Conservation (phyloP, 1,139 yeast species). For the Taphrina communis region DNA sequence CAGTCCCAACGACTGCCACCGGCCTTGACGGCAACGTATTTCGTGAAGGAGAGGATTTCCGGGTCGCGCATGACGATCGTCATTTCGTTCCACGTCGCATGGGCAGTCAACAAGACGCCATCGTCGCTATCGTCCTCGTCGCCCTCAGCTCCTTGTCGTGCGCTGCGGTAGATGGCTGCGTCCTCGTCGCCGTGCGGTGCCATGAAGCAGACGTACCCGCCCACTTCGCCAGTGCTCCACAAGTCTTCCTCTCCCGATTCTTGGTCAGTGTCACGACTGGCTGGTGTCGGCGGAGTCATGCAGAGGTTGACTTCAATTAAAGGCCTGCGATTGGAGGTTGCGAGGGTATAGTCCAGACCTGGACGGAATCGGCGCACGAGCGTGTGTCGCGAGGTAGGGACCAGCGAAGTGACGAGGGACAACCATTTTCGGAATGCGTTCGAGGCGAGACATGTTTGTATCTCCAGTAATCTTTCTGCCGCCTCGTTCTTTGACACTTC, state of each 20-base stretch:
- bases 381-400: slow-evolving; percentile 69
- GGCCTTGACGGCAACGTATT: slow-evolving; percentile 87
- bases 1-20: slow-evolving; percentile 94
- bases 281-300: slow-evolving; percentile 45
- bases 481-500: background rate
- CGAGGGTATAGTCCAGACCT: slow-evolving; percentile 90
- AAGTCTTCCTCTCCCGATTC: no score
- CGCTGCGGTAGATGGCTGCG: slow-evolving; percentile 42
- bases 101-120: slow-evolving; percentile 77
- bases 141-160: background rate
- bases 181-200: slow-evolving; percentile 51
- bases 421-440: slow-evolving; percentile 74
- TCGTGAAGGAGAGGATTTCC: slow-evolving; percentile 83
- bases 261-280: background rate
- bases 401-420: slow-evolving; percentile 65
- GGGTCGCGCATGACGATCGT: slow-evolving; percentile 82
- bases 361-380: slow-evolving; percentile 88
- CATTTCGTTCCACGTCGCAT: slow-evolving; percentile 83
- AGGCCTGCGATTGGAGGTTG: slow-evolving; percentile 65
- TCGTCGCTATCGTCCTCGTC: slow-evolving; percentile 66
- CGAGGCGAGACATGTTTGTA: slow-evolving; percentile 52
- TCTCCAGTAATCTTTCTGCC: background rate
- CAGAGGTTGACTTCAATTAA: slow-evolving; percentile 53
- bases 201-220: slow-evolving; percentile 95
- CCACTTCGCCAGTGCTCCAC: slow-evolving; percentile 67